Percentiles rank a stretch among this genome's conserved stretches.
Conservation (phyloP, 2,329 filamentous ascomycete genomes). For the Sporothrix protearum region DNA sequence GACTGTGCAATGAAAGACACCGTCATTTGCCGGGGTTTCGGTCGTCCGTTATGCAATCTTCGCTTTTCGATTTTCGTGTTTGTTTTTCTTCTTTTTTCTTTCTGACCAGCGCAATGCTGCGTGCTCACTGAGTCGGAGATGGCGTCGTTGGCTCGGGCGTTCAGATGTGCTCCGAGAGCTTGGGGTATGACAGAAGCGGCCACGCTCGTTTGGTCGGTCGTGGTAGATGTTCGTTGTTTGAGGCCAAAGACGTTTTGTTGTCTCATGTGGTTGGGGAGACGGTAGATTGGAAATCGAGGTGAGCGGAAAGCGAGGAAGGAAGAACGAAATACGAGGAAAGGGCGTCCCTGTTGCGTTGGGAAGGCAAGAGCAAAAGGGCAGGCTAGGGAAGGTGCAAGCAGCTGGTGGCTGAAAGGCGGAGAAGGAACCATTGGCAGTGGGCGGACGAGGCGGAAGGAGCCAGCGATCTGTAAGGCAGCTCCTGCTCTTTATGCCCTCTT, state of each 20-base stretch:
- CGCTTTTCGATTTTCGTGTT: background rate
- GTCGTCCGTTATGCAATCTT: conserved; percentile 3
- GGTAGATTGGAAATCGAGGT: no score
- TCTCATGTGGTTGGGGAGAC: background rate
- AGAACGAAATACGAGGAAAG: background rate
- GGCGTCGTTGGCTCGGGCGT: background rate
- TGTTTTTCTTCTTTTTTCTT: no score
- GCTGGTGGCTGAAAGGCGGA: conserved; percentile 13
- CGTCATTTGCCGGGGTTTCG: conserved; percentile 8
- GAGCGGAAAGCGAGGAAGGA: background rate
- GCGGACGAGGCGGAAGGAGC: conserved; percentile 8
- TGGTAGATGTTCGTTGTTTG: background rate
- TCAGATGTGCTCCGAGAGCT: background rate
- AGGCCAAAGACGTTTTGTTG: background rate
- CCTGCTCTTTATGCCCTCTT: background rate
- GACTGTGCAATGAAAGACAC: background rate
- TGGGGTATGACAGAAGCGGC: background rate
- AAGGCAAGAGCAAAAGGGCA: background rate
- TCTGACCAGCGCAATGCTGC: background rate
- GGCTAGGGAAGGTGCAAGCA: background rate
- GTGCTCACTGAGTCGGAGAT: background rate
- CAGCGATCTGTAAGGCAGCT: no score
- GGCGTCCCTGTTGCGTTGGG: background rate
- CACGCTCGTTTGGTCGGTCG: background rate
- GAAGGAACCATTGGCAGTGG: background rate